Evolutionary conservation across 768 basidiomycete species (phyloP).

Genomic region (Auriscalpium microsporum): DNA sequence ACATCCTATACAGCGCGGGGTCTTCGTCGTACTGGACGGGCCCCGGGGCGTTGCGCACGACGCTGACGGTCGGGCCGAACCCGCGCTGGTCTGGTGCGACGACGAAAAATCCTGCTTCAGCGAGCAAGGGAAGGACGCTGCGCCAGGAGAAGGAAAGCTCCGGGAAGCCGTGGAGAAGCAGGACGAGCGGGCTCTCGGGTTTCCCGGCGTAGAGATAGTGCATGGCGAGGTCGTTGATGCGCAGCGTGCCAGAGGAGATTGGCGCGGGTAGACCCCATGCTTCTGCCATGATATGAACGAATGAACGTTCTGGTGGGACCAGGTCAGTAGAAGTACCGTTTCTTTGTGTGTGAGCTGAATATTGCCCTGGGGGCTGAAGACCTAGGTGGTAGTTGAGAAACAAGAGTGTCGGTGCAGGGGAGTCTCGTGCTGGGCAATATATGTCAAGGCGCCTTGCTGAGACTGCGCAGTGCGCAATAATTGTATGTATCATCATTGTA

Average conservation of each 20-base stretch:
- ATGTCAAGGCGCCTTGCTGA: too few species aligned
- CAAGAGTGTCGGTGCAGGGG: too few species aligned
- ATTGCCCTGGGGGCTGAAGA: too few species aligned
- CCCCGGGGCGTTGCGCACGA: constrained; percentile 6
- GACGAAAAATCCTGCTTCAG: constrained; percentile 46
- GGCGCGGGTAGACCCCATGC: constrained; percentile 17
- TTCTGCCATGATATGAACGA: too few species aligned
- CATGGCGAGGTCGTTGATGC: constrained; percentile 40
- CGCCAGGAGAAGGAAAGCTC: constrained; percentile 63
- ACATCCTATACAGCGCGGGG: constrained; percentile 38
- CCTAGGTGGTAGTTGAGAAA: too few species aligned
- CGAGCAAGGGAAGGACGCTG: constrained; percentile 44
- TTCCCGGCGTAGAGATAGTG: constrained; percentile 42
- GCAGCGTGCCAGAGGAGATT: constrained; percentile 32
- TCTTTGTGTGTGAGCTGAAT: too few species aligned
- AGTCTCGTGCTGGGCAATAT: too few species aligned
- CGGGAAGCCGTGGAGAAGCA: constrained; percentile 61
- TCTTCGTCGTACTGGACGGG: constrained; percentile 38
- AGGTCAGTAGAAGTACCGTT: too few species aligned
- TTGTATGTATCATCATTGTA: too few species aligned
- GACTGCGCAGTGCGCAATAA: too few species aligned
- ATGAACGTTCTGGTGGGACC: too few species aligned
- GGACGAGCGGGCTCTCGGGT: constrained; percentile 31
- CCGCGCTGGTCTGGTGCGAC: constrained; percentile 58
- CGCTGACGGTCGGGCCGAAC: constrained; percentile 34